phyloP scores from a whole-genome alignment of 768 basidiomycete species.

The Amanita subjunquillea region DNA sequence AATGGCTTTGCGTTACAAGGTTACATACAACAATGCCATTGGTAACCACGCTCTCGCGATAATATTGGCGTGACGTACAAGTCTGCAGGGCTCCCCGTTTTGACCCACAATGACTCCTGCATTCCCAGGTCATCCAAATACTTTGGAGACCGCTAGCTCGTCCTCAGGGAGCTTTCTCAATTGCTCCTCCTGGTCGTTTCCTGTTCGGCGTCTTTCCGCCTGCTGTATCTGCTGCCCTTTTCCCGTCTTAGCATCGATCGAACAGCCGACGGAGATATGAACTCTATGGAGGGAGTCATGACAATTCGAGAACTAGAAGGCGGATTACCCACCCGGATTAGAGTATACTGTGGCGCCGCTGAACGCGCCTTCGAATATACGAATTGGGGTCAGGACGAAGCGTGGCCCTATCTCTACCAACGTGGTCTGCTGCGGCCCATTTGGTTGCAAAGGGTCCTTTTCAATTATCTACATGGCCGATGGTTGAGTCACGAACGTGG shows the following conservation, averaged over 20 bases:
- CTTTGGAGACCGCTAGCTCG: conserved; percentile 74
- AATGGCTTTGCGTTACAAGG: not conserved
- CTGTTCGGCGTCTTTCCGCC: conserved; percentile 69
- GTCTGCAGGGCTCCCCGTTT: not conserved
- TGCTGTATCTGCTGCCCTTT: conserved; percentile 73
- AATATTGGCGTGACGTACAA: conserved; percentile 4
- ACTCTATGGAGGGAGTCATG: conserved; percentile 45
- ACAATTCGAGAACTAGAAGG: conserved; percentile 7
- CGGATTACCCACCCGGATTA: conserved; percentile 65
- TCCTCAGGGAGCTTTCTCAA: conserved; percentile 59
- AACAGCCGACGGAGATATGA: conserved; percentile 78
- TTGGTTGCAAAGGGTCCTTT: conserved; percentile 85
- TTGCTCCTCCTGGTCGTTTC: conserved; percentile 55
- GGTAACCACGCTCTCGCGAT: not conserved
- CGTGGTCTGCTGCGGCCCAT: conserved; percentile 76
- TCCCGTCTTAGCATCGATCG: conserved; percentile 60
- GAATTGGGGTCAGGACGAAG: conserved; percentile 94
- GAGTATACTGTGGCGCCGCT: conserved; percentile 91
- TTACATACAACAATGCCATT: conserved; percentile 7
- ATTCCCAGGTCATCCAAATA: conserved; percentile 60
- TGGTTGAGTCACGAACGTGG: conserved; percentile 2
- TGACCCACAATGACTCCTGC: conserved; percentile 1
- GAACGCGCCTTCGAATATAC: conserved; percentile 97
- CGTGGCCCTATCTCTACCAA: conserved; percentile 96
- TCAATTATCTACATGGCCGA: conserved; percentile 63